phyloP scores from a whole-genome alignment of 2,329 filamentous ascomycete species.

The Phyllosticta citriasiana region DNA sequence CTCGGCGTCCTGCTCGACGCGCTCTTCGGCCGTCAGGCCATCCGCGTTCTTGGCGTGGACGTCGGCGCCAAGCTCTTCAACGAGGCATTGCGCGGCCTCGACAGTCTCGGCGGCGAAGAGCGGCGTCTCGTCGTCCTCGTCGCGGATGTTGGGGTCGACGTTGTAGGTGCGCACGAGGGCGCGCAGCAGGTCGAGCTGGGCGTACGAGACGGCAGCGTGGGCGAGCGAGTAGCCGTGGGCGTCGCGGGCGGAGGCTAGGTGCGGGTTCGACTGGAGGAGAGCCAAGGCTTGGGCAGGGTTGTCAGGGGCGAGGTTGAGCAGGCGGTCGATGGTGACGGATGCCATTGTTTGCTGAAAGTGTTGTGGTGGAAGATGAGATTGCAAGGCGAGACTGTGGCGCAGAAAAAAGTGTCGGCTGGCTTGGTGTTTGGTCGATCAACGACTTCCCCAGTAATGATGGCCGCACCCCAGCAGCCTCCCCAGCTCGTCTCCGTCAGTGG shows the following conservation, averaged over 20 bases:
- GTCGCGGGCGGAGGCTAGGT: conserved; percentile 73
- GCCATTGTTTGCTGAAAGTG: conserved; percentile 16
- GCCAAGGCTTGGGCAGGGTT: conserved; percentile 63
- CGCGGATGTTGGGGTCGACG: conserved; percentile 72
- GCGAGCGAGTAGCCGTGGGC: conserved; percentile 88
- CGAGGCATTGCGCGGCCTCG: conserved; percentile 65
- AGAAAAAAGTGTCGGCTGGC: not conserved
- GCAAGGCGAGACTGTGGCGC: not conserved
- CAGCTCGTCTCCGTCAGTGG: no score
- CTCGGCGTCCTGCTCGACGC: conserved; percentile 67
- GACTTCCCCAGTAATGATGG: no score
- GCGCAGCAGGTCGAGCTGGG: conserved; percentile 70
- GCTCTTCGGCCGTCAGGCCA: conserved; percentile 70
- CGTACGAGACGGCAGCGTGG: conserved; percentile 89
- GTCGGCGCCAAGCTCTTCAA: conserved; percentile 74
- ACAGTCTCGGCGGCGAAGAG: conserved; percentile 82
- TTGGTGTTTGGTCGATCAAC: no score
- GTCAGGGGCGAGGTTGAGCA: conserved; percentile 61
- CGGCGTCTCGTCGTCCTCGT: conserved; percentile 91
- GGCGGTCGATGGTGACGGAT: conserved; percentile 33
- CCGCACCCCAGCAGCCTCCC: no score
- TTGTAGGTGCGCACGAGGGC: conserved; percentile 64
- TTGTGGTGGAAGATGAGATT: not conserved
- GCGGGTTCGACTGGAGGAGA: conserved; percentile 62
- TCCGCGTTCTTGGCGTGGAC: conserved; percentile 56